Percentiles rank a stretch among this genome's conserved stretches.
These are phyloP conservation scores for Penicillium tannophilum DNA, from an alignment of 495 filamentous ascomycete genomes.

Conservation along the genomic window DNA sequence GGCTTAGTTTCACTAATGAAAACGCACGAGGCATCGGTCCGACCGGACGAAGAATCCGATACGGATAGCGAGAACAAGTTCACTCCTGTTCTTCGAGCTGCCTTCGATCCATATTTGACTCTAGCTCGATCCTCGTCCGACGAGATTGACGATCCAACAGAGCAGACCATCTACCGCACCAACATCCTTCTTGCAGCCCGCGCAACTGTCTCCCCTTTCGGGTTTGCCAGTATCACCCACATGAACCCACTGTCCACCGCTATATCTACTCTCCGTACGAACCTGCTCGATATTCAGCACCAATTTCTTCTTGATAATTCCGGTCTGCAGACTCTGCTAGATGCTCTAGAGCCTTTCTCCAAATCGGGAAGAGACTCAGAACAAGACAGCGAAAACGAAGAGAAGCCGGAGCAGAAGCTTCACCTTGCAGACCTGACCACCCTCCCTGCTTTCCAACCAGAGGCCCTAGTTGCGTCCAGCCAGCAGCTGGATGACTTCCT, in stretches of 20 bases:
- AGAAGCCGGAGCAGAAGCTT: conserved; percentile 36
- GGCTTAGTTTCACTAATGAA: conserved; percentile 74
- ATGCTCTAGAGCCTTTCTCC: conserved; percentile 57
- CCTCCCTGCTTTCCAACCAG: conserved; percentile 63
- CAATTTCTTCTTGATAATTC: conserved; percentile 72
- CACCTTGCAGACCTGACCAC: conserved; percentile 55
- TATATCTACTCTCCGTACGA: conserved; percentile 42
- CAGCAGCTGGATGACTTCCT: conserved; percentile 89
- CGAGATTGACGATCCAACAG: conserved; percentile 55
- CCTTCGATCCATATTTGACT: conserved; percentile 83
- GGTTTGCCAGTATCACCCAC: conserved; percentile 49
- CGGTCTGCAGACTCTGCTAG: conserved; percentile 69
- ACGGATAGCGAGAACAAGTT: conserved; percentile 51
- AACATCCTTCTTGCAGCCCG: conserved; percentile 72
- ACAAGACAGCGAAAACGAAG: conserved; percentile 12
- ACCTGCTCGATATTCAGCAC: conserved; percentile 49
- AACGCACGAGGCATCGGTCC: conserved; percentile 79
- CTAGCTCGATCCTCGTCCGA: conserved; percentile 70
- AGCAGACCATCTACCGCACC: conserved; percentile 72
- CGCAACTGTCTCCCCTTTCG: conserved; percentile 39
- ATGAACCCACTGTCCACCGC: conserved; percentile 34
- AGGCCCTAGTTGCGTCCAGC: conserved; percentile 62
- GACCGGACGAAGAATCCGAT: conserved; percentile 53
- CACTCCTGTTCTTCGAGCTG: conserved; percentile 73
- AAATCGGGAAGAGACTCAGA: conserved; percentile 21